Evolutionary conservation across 2,329 filamentous ascomycete species (phyloP).

Genomic region (Onygena corvina): DNA sequence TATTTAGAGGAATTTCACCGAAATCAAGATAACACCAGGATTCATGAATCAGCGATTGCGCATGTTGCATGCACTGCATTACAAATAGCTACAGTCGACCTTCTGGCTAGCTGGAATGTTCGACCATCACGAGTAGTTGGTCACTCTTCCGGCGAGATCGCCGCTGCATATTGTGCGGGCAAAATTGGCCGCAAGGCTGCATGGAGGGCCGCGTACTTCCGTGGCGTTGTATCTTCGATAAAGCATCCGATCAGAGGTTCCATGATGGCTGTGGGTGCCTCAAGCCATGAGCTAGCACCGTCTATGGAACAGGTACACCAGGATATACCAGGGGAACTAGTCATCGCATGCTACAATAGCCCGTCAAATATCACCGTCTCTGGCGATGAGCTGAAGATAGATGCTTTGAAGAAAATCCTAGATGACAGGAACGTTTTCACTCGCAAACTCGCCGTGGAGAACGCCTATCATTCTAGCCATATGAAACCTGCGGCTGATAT

Average conservation of each 20-base stretch:
- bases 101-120: constrained; percentile 15
- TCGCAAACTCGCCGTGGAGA: constrained; percentile 15
- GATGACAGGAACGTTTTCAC: constrained; percentile 15
- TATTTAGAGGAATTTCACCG: constrained; percentile 6
- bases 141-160: constrained; percentile 23
- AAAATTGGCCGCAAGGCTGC: constrained; percentile 15
- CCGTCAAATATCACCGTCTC: constrained; percentile 19
- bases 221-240: constrained; percentile 13
- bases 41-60: constrained; percentile 2
- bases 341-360: constrained; percentile 19
- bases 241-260: constrained; percentile 8
- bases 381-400: constrained; percentile 12
- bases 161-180: constrained; percentile 19
- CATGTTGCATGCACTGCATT: constrained; percentile 18
- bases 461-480: constrained; percentile 21
- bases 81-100: constrained; percentile 18
- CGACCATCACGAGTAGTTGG: constrained; percentile 16
- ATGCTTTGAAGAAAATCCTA: constrained; percentile 25
- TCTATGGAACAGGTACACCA: constrained; percentile 3
- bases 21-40: neutral
- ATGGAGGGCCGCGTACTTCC: constrained; percentile 17
- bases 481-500: constrained; percentile 15
- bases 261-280: constrained; percentile 16
- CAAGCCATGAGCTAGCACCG: constrained; percentile 3
- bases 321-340: constrained; percentile 8